phyloP scores from a whole-genome alignment of 75 land plant genomes.

The Sequoia sempervirens region DNA sequence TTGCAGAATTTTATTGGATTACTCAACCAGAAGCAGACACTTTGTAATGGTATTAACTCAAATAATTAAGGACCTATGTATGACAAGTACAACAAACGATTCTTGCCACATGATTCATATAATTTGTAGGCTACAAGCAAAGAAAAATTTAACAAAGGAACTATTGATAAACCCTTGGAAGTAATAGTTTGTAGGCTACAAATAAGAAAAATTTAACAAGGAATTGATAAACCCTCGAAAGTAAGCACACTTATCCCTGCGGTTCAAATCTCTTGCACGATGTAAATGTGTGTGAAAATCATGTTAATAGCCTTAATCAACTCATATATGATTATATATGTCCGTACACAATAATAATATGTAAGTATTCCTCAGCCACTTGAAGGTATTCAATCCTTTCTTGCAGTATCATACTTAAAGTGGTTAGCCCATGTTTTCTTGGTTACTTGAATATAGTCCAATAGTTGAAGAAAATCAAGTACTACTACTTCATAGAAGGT shows the following conservation, averaged over 20 bases:
- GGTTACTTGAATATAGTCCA: not conserved
- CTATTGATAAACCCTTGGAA: not conserved
- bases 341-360: not conserved
- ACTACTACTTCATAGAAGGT: not conserved
- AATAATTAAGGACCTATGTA: not conserved
- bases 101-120: not conserved
- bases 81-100: conserved; percentile 1
- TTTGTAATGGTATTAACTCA: not conserved
- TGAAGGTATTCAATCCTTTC: not conserved
- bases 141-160: not conserved
- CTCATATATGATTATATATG: not conserved
- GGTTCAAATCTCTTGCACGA: not conserved
- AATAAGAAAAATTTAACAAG: not conserved
- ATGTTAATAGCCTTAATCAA: not conserved
- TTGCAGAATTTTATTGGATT: not conserved
- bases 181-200: not conserved
- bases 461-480: not conserved
- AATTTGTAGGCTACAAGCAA: not conserved
- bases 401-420: not conserved
- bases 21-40: not conserved
- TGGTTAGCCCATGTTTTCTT: not conserved
- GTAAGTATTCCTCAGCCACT: not conserved
- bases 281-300: not conserved
- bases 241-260: not conserved
- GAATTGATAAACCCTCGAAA: not conserved